Conservation (phyloP, 768 basidiomycete species). For the Hypholoma sublateritium region DNA sequence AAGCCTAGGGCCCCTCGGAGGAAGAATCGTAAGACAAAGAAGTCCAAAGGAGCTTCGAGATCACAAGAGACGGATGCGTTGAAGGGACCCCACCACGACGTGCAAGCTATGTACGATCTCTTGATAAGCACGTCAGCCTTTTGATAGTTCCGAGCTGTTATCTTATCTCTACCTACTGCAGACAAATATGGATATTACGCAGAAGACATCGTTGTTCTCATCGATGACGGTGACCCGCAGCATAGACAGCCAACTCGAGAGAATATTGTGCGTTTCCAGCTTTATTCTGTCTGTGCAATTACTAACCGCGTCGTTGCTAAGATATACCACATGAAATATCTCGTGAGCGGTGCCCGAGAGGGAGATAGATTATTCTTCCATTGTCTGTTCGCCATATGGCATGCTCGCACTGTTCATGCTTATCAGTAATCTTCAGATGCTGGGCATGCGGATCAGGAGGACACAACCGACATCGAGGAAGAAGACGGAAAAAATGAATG, state of each 20-base stretch:
- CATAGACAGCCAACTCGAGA: slow-evolving; percentile 36
- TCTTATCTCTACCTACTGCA: not conserved
- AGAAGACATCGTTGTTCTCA: slow-evolving; percentile 41
- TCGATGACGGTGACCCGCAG: slow-evolving; percentile 34
- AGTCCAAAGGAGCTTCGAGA: not conserved
- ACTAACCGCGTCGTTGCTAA: slow-evolving; percentile 14
- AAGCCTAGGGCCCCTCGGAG: not conserved
- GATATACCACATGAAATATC: slow-evolving; percentile 39
- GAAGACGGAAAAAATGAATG: slow-evolving; percentile 55
- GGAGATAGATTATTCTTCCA: slow-evolving; percentile 58
- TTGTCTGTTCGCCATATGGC: slow-evolving; percentile 33
- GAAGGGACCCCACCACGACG: slow-evolving; percentile 1
- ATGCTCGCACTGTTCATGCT: not conserved
- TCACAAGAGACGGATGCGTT: not conserved
- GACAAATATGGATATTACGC: slow-evolving; percentile 32
- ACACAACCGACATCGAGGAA: slow-evolving; percentile 38
- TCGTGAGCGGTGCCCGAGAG: slow-evolving; percentile 41
- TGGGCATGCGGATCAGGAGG: slow-evolving; percentile 47
- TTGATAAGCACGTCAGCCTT: slow-evolving; percentile 7
- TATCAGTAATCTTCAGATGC: slow-evolving; percentile 30
- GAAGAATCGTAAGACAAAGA: not conserved
- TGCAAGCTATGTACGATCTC: not conserved
- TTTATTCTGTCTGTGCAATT: not conserved
- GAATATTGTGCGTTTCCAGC: slow-evolving; percentile 40
- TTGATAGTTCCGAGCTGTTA: not conserved